phyloP scores from a whole-genome alignment of 768 basidiomycete species.

The Tephrocybe sp. region DNA sequence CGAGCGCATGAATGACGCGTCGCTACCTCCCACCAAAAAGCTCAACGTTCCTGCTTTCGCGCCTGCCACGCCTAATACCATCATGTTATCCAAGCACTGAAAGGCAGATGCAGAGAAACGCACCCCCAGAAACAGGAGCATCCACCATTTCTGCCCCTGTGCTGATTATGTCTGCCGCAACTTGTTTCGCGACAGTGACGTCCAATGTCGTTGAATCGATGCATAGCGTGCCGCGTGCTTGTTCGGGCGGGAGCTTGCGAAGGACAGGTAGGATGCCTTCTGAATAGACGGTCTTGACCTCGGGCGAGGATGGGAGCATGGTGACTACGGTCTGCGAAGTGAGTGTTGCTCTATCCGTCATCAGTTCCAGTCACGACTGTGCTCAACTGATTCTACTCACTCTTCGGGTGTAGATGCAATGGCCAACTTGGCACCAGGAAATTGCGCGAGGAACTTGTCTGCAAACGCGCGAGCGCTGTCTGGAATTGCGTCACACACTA shows the following conservation, averaged over 20 bases:
- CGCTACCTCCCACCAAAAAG: constrained; percentile 86
- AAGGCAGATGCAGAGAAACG: constrained; percentile 18
- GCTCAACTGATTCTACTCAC: constrained; percentile 42
- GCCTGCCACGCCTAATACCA: constrained; percentile 66
- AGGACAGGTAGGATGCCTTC: constrained; percentile 68
- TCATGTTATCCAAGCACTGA: neutral
- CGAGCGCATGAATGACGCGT: constrained; percentile 52
- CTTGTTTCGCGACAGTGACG: constrained; percentile 65
- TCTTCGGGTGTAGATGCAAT: constrained; percentile 67
- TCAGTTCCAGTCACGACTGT: constrained; percentile 12
- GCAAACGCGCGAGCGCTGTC: constrained; percentile 57
- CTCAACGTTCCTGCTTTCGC: constrained; percentile 86
- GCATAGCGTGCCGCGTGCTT: constrained; percentile 49
- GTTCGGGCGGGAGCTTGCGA: constrained; percentile 38
- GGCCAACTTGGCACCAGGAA: constrained; percentile 57
- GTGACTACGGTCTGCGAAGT: constrained; percentile 72
- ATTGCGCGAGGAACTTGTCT: constrained; percentile 49
- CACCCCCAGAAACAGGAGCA: constrained; percentile 93
- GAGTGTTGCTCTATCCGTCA: constrained; percentile 50
- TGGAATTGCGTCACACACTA: constrained; percentile 75
- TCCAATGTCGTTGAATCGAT: constrained; percentile 94
- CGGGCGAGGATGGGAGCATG: constrained; percentile 91
- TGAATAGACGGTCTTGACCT: constrained; percentile 76
- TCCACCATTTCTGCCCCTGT: constrained; percentile 80
- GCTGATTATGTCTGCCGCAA: constrained; percentile 50